A percentile compares a stretch with the other conserved stretches of the same genome.
Conservation (phyloP, 805 yeast genomes). For the Teunomyces atbi region DNA sequence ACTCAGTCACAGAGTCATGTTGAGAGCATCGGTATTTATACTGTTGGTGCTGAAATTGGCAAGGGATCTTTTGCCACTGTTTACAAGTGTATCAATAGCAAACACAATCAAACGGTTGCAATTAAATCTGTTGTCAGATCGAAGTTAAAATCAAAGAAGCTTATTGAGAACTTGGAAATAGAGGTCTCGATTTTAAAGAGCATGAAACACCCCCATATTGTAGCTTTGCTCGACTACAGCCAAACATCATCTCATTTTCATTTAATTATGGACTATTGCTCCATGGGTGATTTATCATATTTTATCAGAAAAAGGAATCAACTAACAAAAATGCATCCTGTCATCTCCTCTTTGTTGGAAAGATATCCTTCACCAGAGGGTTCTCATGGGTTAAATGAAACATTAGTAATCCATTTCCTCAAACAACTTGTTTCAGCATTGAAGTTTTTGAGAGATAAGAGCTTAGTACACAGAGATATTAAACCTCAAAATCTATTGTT, state of each 20-base stretch:
- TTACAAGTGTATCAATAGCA: slow-evolving; percentile 69
- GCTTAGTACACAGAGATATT: slow-evolving; percentile 91
- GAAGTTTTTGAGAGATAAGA: slow-evolving; percentile 74
- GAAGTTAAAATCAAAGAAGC: slow-evolving; percentile 78
- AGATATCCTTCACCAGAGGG: slow-evolving; percentile 81
- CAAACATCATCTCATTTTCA: slow-evolving; percentile 79
- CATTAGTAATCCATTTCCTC: slow-evolving; percentile 76
- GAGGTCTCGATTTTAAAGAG: slow-evolving; percentile 88
- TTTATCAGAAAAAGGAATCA: slow-evolving; percentile 77
- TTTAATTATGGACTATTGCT: slow-evolving; percentile 93
- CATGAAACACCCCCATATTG: slow-evolving; percentile 91
- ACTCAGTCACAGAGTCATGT: background rate
- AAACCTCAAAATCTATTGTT: slow-evolving; percentile 88
- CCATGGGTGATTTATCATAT: slow-evolving; percentile 89
- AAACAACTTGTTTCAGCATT: slow-evolving; percentile 86
- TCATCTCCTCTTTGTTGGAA: slow-evolving; percentile 69
- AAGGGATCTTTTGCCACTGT: slow-evolving; percentile 96
- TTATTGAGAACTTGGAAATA: slow-evolving; percentile 86
- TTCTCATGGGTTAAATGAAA: slow-evolving; percentile 76
- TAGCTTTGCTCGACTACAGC: slow-evolving; percentile 77
- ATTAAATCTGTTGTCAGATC: slow-evolving; percentile 84
- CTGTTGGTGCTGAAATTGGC: slow-evolving; percentile 83
- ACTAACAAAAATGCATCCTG: slow-evolving; percentile 71
- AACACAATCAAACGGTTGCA: slow-evolving; percentile 67
- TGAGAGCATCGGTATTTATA: slow-evolving; percentile 44